Evolutionary conservation across 176 grass and related monocot species (phyloP).

Genomic region (Chrysopogon serrulatus): DNA sequence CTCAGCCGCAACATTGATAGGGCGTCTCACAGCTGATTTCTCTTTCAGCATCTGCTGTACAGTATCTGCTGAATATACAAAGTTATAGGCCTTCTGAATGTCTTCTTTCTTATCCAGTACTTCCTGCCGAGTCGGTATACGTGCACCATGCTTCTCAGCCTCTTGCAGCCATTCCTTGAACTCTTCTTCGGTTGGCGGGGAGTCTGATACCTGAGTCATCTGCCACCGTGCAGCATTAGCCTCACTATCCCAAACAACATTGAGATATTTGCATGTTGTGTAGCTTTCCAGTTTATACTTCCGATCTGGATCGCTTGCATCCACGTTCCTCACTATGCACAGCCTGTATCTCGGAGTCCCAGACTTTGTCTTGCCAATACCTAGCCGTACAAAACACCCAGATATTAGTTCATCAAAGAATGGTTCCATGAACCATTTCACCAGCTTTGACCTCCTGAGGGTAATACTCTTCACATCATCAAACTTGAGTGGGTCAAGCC

Average conservation of each 20-base stretch:
- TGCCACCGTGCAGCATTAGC: conserved; percentile 74
- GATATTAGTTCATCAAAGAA: conserved; percentile 82
- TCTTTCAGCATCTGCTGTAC: conserved; percentile 69
- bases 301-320: conserved; percentile 66
- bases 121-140: conserved; percentile 79
- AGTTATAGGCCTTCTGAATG: conserved; percentile 62
- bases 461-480: conserved; percentile 83
- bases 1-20: conserved; percentile 92
- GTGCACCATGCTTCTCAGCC: conserved; percentile 57
- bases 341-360: conserved; percentile 74
- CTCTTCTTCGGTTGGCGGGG: conserved; percentile 54
- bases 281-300: conserved; percentile 82
- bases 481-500: conserved; percentile 65
- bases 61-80: conserved; percentile 72
- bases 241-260: conserved; percentile 75
- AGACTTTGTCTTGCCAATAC: conserved; percentile 68
- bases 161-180: conserved; percentile 89
- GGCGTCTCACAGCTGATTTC: conserved; percentile 73
- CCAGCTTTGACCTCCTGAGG: conserved; percentile 70
- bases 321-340: conserved; percentile 83
- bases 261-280: conserved; percentile 70
- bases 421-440: conserved; percentile 98
- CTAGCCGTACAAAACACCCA: conserved; percentile 85
- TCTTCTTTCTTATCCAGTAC: conserved; percentile 85
- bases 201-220: conserved; percentile 90